Evolutionary conservation across 768 basidiomycete genomes (phyloP), one percentile per base, ranked within the genome.

Genomic region (Tricholoma saponaceum): DNA sequence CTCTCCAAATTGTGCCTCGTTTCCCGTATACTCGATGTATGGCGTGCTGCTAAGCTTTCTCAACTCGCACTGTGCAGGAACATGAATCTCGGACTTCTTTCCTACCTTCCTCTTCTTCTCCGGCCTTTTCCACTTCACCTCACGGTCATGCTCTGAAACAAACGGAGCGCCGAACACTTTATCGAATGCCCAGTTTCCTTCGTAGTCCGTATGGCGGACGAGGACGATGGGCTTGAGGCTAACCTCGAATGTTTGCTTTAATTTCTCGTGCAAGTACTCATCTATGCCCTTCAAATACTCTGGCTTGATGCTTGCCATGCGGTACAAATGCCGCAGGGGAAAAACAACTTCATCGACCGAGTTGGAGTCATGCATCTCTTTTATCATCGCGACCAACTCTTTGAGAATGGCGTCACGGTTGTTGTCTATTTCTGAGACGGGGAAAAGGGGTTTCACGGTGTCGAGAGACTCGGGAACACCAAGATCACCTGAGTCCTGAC

Each of bases 221-320:
- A 46, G 22, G 1, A 46, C 0, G 13, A 46, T 46, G 22, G 39
- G 53, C 35, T 39, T 43, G 9, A 54, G 16, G 5, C 28, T 43
- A n/a, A 54, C 25, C 30, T 39, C 25, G 14, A 52, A 61, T n/a
- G 33, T 37, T 5, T 55, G 18, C 23, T 22, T 44, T 3, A 65
- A 57, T 26, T 20, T 39, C 12, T 60, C 33, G 39, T 58, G 59
- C n/a, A 64, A n/a, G 20, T 58, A 30, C 4, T 26, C 57, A 52
- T 65, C 64, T 13, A 56, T 22, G 12, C 64, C 62, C 41, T 65
- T 65, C 23, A 65, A 56, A 50, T 63, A 63, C 25, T 58, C 58
- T 5, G 54, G 55, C 9, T 18, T 18, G 26, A 65, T 61, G 33
- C 60, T 59, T 20, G 62, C 51, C 30, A 54, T 32, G 44, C 64